Base-by-base conservation (phyloP, 1,284 basidiomycete genomes). In the Cutaneotrichosporon arboriforme region DNA sequence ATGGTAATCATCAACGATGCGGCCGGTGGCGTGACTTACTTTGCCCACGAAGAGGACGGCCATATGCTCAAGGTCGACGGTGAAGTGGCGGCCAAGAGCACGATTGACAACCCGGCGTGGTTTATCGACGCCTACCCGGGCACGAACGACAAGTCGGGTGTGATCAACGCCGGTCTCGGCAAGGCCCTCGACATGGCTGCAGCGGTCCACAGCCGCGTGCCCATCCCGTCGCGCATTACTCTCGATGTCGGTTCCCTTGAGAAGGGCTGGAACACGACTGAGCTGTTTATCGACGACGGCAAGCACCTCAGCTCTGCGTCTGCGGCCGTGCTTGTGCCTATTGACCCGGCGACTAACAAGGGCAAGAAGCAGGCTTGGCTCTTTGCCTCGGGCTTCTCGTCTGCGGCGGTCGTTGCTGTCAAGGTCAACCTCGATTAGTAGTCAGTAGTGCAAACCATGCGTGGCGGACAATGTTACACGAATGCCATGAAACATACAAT, bases 31-130 rank as follows among this genome's bases (percentile, higher is more conserved):
- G 46, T 60, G 1, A 44, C 46, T 5, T 54, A 54, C 46, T 31
- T 58, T 15, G 49, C 57, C 7, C 37, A 44, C 41, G 33, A 33
- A 3, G 52, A 52, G 20, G 41, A 49, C 45, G 26, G 36, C 14
- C 51, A 39, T 7, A 37, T 20, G 34, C 47, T 58, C 33, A 21
- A 43, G 22, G 36, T 58, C 18, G 36, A 38, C 21, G 51, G 52
- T 12, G 46, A 54, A 38, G 8, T 55, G 18, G n/a, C 20, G 34
- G 37, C 44, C 34, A 33, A 39, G 23, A 46, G 18, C 37, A 66
- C 60, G 14, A 57, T 69, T 49, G 67, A 69, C 50, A 69, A 67
- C 55, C 67, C 67, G 7, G 57, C 52, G 21, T 69, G 58, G 60
- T 66, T 60, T 43, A 12, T 15, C 14, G 64, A 68, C 51, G 58